phyloP scores from a whole-genome alignment of 2,329 filamentous ascomycete species.

The Paracorniculantispora psalliotae region DNA sequence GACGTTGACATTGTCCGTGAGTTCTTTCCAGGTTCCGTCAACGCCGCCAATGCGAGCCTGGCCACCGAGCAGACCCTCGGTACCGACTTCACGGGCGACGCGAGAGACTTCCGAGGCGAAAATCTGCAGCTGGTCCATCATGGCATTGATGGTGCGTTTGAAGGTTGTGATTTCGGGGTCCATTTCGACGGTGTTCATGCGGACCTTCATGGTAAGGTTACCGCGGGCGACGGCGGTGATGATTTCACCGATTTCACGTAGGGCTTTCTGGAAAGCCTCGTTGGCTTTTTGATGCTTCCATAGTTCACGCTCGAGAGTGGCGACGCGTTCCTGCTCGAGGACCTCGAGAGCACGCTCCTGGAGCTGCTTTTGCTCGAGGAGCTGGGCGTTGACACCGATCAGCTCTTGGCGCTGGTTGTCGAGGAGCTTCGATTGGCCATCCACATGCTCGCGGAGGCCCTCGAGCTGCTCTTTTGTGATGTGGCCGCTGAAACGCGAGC shows the following conservation, averaged over 20 bases:
- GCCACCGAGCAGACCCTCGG: constrained; percentile 87
- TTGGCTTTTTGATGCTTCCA: constrained; percentile 98
- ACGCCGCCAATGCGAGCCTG: constrained; percentile 92
- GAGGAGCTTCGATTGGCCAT: constrained; percentile 89
- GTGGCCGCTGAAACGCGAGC: constrained; percentile 37
- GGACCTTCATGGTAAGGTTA: constrained; percentile 93
- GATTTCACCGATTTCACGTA: constrained; percentile 95
- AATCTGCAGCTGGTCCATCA: constrained; percentile 97
- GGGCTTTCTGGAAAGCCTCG: constrained; percentile 94
- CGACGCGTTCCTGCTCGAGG: constrained; percentile 82
- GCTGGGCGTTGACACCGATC: constrained; percentile 76
- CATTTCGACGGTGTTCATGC: constrained; percentile 94
- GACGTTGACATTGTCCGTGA: constrained; percentile 84
- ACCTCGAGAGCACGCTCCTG: constrained; percentile 78
- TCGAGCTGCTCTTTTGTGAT: constrained; percentile 79
- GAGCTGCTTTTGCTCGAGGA: constrained; percentile 78
- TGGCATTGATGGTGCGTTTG: constrained; percentile 96
- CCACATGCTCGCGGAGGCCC: constrained; percentile 82
- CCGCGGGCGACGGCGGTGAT: constrained; percentile 93
- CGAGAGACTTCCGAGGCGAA: constrained; percentile 96
- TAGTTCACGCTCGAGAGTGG: constrained; percentile 83
- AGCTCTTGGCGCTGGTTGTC: constrained; percentile 83
- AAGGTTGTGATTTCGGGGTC: constrained; percentile 97
- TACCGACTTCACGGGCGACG: constrained; percentile 91
- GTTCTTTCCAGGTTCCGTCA: constrained; percentile 94